A percentile compares a stretch with the other conserved stretches of the same genome.
Conservation (phyloP, 345 rosid species). For the Clausena lansium region DNA sequence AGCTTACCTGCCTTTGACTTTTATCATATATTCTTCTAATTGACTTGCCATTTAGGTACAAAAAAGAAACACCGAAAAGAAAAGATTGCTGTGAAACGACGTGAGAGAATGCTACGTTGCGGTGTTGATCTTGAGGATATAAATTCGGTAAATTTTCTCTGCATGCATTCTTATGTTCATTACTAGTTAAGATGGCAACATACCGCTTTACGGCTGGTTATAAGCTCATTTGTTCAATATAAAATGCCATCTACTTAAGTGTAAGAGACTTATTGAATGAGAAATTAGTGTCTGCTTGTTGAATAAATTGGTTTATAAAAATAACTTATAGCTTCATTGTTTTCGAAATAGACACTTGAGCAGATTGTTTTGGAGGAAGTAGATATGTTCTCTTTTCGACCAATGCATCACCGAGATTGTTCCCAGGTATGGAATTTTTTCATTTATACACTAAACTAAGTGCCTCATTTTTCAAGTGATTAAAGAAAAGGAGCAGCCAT, state of each 20-base stretch:
- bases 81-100: slow-evolving; percentile 70
- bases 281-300: neutral
- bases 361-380: slow-evolving; percentile 58
- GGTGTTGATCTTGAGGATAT: slow-evolving; percentile 79
- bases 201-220: neutral
- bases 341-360: slow-evolving; percentile 54
- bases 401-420: slow-evolving; percentile 87
- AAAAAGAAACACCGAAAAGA: slow-evolving; percentile 89
- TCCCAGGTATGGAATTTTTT: slow-evolving; percentile 59
- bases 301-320: neutral
- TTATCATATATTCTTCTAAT: slow-evolving; percentile 8
- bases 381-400: slow-evolving; percentile 70
- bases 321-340: slow-evolving; percentile 20
- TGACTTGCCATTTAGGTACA: slow-evolving; percentile 40
- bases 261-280: neutral
- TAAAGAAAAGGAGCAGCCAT: neutral
- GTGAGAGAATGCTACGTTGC: slow-evolving; percentile 68
- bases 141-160: slow-evolving; percentile 41
- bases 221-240: neutral
- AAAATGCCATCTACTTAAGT: neutral
- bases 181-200: neutral
- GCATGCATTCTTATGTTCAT: neutral
- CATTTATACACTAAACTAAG: neutral
- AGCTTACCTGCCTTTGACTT: neutral
- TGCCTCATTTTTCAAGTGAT: neutral